Conservation (phyloP, 169 alveolate genomes). For the Plasmodium sp. region DNA sequence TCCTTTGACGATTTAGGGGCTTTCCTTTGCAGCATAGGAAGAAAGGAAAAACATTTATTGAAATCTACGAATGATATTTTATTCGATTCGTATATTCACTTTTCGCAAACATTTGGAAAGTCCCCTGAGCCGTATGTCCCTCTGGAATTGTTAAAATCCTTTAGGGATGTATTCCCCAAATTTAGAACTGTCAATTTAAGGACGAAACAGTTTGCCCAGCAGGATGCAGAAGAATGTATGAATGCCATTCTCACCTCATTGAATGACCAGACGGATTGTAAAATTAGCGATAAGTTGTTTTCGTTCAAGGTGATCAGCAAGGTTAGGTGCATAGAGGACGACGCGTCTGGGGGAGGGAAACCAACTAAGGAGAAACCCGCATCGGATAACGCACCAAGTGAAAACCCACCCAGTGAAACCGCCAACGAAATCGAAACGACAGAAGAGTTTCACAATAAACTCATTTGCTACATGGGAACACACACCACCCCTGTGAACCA, state of each 20-base stretch:
- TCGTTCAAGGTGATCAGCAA: conserved; percentile 43
- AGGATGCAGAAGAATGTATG: conserved; percentile 84
- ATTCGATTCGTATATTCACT: conserved; percentile 76
- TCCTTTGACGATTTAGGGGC: conserved; percentile 85
- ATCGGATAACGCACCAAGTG: neutral
- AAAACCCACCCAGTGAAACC: neutral
- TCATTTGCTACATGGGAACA: conserved; percentile 90
- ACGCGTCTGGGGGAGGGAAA: neutral
- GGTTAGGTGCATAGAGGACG: conserved; percentile 16
- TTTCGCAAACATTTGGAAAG: conserved; percentile 76
- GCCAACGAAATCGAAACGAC: neutral
- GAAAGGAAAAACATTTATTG: conserved; percentile 19
- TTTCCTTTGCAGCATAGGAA: conserved; percentile 66
- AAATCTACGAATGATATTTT: conserved; percentile 51
- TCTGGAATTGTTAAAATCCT: conserved; percentile 42
- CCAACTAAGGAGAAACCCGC: neutral
- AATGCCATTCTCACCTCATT: conserved; percentile 83
- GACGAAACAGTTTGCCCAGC: conserved; percentile 74
- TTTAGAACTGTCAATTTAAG: conserved; percentile 59
- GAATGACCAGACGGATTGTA: conserved; percentile 43
- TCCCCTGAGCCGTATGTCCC: conserved; percentile 75
- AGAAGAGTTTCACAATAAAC: conserved; percentile 56
- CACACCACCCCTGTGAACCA: conserved; percentile 90
- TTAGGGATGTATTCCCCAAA: conserved; percentile 69
- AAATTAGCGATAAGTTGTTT: conserved; percentile 50